Evolutionary conservation across 345 rosid genomes (phyloP).

Genomic region (Dipteronia dyeriana): DNA sequence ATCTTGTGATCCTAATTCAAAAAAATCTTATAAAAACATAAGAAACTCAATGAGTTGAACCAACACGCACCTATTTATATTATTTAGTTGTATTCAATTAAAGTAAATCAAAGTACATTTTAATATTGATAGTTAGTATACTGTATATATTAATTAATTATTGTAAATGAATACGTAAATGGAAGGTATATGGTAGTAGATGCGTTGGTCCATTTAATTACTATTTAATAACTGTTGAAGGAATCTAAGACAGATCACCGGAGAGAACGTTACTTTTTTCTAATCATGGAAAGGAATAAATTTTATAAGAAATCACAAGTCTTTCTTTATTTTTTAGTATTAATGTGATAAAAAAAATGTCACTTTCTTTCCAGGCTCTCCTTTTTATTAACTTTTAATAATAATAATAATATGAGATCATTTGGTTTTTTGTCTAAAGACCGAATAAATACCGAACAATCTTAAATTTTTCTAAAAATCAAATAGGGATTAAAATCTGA

Average conservation of each 20-base stretch:
- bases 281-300: constrained; percentile 1
- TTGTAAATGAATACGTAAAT: constrained; percentile 14
- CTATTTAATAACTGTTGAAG: constrained; percentile 11
- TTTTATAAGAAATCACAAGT: background rate
- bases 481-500: too few species aligned
- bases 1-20: too few species aligned
- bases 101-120: background rate
- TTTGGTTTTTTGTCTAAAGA: too few species aligned
- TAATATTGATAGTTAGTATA: background rate
- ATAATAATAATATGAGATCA: too few species aligned
- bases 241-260: constrained; percentile 30
- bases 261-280: constrained; percentile 5
- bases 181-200: background rate
- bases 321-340: background rate
- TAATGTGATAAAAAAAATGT: background rate
- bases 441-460: too few species aligned
- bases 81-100: background rate
- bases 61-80: background rate
- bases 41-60: background rate
- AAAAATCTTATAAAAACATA: too few species aligned
- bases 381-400: too few species aligned
- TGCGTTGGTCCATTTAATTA: background rate
- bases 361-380: background rate
- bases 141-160: background rate
- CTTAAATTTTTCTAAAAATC: too few species aligned